Evolutionary conservation across 768 basidiomycete species (phyloP).

Genomic region (Panus rudis): DNA sequence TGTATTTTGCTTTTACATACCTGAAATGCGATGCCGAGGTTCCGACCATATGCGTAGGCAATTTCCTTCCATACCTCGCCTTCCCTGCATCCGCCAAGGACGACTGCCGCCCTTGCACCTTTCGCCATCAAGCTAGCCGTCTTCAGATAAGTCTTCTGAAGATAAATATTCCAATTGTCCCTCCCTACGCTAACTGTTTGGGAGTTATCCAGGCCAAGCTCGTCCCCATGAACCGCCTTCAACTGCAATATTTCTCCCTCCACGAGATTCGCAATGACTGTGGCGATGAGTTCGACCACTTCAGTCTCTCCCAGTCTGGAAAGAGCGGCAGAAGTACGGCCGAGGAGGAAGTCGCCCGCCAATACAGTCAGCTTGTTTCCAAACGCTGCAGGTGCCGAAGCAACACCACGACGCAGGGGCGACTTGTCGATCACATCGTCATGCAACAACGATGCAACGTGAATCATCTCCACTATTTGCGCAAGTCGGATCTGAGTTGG

Average conservation of each 20-base stretch:
- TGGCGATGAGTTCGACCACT: slow-evolving; percentile 89
- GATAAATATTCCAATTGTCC: slow-evolving; percentile 69
- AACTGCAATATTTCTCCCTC: slow-evolving; percentile 92
- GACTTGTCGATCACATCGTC: slow-evolving; percentile 82
- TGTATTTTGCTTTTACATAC: slow-evolving; percentile 30
- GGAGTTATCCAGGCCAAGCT: slow-evolving; percentile 19
- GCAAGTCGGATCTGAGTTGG: slow-evolving; percentile 90
- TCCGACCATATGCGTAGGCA: slow-evolving; percentile 86
- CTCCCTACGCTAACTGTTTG: slow-evolving; percentile 23
- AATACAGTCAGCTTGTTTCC: slow-evolving; percentile 93
- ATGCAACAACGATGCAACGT: slow-evolving; percentile 89
- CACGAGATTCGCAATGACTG: slow-evolving; percentile 91
- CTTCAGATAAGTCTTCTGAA: slow-evolving; percentile 91
- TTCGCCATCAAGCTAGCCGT: slow-evolving; percentile 91
- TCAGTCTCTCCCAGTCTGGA: slow-evolving; percentile 81
- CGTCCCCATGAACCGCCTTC: slow-evolving; percentile 42
- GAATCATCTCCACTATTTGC: slow-evolving; percentile 97
- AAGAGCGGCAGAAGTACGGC: slow-evolving; percentile 81
- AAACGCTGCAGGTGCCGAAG: slow-evolving; percentile 68
- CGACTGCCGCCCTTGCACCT: slow-evolving; percentile 72
- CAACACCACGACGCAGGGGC: slow-evolving; percentile 59
- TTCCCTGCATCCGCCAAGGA: slow-evolving; percentile 75
- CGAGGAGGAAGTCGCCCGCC: slow-evolving; percentile 93
- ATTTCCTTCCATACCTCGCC: slow-evolving; percentile 84
- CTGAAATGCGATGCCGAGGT: slow-evolving; percentile 94